Evolutionary conservation across 202 grass and related monocot species (phyloP), one percentile per base, ranked within the genome.

Genomic region (Setaria viridis): DNA sequence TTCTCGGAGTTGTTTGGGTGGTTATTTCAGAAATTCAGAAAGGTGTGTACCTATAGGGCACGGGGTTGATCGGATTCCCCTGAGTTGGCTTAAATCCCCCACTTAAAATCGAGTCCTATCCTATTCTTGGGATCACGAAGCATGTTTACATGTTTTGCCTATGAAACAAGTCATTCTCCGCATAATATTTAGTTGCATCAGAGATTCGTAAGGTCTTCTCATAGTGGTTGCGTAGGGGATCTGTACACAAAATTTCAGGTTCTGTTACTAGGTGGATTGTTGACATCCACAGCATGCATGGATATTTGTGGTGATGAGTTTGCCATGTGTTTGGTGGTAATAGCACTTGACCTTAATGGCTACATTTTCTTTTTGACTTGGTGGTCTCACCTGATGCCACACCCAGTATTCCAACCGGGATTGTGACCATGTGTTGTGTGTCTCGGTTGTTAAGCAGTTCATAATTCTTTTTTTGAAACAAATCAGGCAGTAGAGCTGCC

Each of bases 21-120:
- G 6, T 10, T 76, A 56, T 57, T 76, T 76, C 32, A 56, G 72
- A n/a, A 82, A 47, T 20, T 72, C 15, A 82, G 12, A 51, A 54
- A 11, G 20, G 34, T 21, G 5, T 34, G 34, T 30, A 68, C n/a
- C 64, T 47, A 6, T 37, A 56, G 19, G 0, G 17, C 46, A 39
- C 9, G 7, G 70, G 47, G 21, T 58, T 29, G 56, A 58, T 58
- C 15, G 9, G 56, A 66, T 74, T 73, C 14, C 20, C 70, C 3
- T 50, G 13, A 25, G 25, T 49, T 48, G 68, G 39, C 45, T 47
- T 47, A 8, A 19, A 43, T 10, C 42, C 7, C n/a, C 39, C 39
- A 74, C 25, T 50, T 82, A 62, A 34, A 66, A 51, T 19, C 33
- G 17, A 62, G n/a, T 25, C 56, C 6, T 6, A 42, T 53, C 50